phyloP scores from a whole-genome alignment of 2,329 filamentous ascomycete species.

The Sporothrix mexicana region DNA sequence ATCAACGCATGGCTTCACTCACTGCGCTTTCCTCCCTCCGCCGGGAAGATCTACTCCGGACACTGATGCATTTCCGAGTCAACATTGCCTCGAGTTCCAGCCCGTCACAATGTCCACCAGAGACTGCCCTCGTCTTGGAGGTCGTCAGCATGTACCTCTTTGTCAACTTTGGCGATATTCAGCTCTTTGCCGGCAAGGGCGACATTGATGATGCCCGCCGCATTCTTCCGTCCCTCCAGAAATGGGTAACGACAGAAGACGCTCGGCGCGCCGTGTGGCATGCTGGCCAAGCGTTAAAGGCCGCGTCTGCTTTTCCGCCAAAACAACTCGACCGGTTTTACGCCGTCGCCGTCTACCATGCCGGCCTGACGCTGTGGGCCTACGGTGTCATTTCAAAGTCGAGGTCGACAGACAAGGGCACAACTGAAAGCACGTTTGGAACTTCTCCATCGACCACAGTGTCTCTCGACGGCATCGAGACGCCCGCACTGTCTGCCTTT shows the following conservation, averaged over 20 bases:
- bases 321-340: conserved; percentile 68
- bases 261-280: conserved; percentile 37
- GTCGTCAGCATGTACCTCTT: conserved; percentile 68
- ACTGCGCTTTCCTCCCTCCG: conserved; percentile 42
- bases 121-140: conserved; percentile 54
- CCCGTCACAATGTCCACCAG: neutral
- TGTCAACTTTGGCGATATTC: conserved; percentile 67
- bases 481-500: conserved; percentile 61
- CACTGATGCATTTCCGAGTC: conserved; percentile 54
- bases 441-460: conserved; percentile 42
- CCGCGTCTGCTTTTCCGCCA: conserved; percentile 44
- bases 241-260: conserved; percentile 34
- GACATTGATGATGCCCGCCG: conserved; percentile 67
- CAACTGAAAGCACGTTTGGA: neutral
- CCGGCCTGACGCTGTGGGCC: conserved; percentile 70
- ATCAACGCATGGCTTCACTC: neutral
- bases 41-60: conserved; percentile 66
- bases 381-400: conserved; percentile 61
- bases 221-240: conserved; percentile 35
- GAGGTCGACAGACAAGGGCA: neutral
- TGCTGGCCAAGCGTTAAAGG: conserved; percentile 37
- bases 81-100: neutral
- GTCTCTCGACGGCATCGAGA: conserved; percentile 63
- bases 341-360: conserved; percentile 72
- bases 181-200: conserved; percentile 70